Conservation (phyloP, 805 yeast species). For the Schwanniomyces polymorphus region DNA sequence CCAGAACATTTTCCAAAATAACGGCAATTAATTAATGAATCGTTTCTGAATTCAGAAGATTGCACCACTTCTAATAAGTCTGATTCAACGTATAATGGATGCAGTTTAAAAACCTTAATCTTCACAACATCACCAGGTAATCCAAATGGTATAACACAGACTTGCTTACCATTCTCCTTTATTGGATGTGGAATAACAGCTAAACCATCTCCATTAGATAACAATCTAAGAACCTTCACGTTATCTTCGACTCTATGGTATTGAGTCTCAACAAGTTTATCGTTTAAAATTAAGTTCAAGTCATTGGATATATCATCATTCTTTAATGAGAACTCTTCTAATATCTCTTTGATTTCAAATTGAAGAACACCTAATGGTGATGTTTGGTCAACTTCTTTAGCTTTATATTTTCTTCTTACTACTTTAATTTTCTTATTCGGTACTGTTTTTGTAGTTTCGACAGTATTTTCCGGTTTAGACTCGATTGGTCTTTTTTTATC, state of each 20-base stretch:
- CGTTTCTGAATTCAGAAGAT: constrained; percentile 43
- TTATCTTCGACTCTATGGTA: constrained; percentile 61
- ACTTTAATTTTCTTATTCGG: constrained; percentile 22
- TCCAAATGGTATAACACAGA: constrained; percentile 82
- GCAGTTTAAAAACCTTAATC: constrained; percentile 74
- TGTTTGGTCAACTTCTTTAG: constrained; percentile 69
- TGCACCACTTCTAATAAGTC: constrained; percentile 60
- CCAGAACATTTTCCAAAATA: constrained; percentile 95
- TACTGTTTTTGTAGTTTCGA: constrained; percentile 5
- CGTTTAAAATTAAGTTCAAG: constrained; percentile 63
- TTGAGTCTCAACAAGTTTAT: constrained; percentile 41
- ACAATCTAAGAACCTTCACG: constrained; percentile 56
- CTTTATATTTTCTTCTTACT: constrained; percentile 52
- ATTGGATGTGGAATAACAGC: constrained; percentile 68
- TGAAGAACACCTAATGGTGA: constrained; percentile 79
- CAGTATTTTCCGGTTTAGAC: neutral
- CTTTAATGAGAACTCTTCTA: constrained; percentile 41
- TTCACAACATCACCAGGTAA: constrained; percentile 80
- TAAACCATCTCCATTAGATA: constrained; percentile 88
- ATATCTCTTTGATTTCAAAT: constrained; percentile 65
- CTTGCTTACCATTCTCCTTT: constrained; percentile 43
- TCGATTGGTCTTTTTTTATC: constrained; percentile 9
- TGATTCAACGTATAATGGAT: constrained; percentile 70
- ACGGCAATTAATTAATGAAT: constrained; percentile 64
- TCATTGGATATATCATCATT: constrained; percentile 60